A percentile compares a stretch with the other conserved stretches of the same genome.
These are phyloP conservation scores for Dipodascus albidus DNA, from an alignment of 805 yeast genomes.

Conservation along the genomic window DNA sequence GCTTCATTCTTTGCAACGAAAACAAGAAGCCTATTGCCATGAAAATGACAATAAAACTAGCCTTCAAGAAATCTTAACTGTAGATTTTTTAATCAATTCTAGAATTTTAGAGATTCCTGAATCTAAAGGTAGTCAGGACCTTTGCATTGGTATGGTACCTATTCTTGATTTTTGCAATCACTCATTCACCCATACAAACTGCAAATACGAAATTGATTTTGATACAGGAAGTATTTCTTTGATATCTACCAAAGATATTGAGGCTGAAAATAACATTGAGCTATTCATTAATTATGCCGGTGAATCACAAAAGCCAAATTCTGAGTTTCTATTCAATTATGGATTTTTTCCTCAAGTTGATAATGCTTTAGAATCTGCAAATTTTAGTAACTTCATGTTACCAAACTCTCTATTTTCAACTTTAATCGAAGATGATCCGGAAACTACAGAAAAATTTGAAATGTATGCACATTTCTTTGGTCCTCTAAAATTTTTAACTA, in stretches of 20 bases:
- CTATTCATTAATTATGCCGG: conserved; percentile 28
- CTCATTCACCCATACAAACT: conserved; percentile 16
- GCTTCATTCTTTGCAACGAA: not conserved
- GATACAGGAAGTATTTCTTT: conserved; percentile 10
- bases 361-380: not conserved
- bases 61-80: conserved; percentile 21
- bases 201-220: conserved; percentile 26
- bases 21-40: not conserved
- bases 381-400: not conserved
- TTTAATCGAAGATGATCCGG: not conserved
- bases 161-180: conserved; percentile 45
- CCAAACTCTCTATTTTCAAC: not conserved
- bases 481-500: not conserved
- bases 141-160: conserved; percentile 39
- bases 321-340: conserved; percentile 29
- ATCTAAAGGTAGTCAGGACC: conserved; percentile 4
- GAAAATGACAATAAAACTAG: conserved; percentile 7
- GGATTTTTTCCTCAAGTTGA: conserved; percentile 25
- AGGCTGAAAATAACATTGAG: conserved; percentile 16
- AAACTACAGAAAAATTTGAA: not conserved
- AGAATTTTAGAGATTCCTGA: conserved; percentile 23
- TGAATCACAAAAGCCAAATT: conserved; percentile 20
- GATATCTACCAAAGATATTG: conserved; percentile 3
- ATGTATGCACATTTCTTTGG: not conserved
- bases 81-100: conserved; percentile 28